Percentiles rank a stretch among this genome's conserved stretches.
Conservation (phyloP, 805 yeast genomes). For the Jamesozyma spencerorum region DNA sequence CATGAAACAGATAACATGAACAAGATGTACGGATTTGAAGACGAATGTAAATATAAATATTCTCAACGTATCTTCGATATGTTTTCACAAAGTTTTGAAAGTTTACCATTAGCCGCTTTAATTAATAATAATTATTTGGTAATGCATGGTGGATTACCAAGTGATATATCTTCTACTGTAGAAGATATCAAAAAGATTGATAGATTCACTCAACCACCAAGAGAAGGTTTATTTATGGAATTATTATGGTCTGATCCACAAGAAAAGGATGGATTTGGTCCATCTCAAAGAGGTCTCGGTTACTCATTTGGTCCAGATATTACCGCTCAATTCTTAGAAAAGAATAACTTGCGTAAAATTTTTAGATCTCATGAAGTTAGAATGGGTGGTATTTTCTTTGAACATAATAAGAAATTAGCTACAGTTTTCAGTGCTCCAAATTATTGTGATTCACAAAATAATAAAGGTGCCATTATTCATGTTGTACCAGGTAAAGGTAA, state of each 20-base stretch:
- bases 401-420: conserved; percentile 75
- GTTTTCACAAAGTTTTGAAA: conserved; percentile 77
- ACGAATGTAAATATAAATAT: conserved; percentile 89
- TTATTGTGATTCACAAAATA: conserved; percentile 88
- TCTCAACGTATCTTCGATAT: conserved; percentile 69
- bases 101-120: conserved; percentile 77
- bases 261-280: conserved; percentile 61
- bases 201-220: conserved; percentile 79
- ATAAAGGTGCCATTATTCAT: conserved; percentile 82
- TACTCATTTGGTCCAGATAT: conserved; percentile 95
- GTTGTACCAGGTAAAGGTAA: conserved; percentile 36
- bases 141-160: conserved; percentile 93
- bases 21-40: conserved; percentile 91
- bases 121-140: conserved; percentile 73
- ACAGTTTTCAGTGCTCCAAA: conserved; percentile 99
- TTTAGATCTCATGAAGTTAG: conserved; percentile 94
- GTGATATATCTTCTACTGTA: conserved; percentile 60
- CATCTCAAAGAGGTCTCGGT: conserved; percentile 91
- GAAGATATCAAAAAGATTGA: conserved; percentile 66
- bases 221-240: conserved; percentile 92
- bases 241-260: conserved; percentile 97
- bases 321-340: conserved; percentile 65
- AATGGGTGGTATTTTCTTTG: conserved; percentile 80
- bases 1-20: conserved; percentile 97
- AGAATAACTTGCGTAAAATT: conserved; percentile 64